Conservation (phyloP, 345 rosid species). For the Leavenworthia alabamica region DNA sequence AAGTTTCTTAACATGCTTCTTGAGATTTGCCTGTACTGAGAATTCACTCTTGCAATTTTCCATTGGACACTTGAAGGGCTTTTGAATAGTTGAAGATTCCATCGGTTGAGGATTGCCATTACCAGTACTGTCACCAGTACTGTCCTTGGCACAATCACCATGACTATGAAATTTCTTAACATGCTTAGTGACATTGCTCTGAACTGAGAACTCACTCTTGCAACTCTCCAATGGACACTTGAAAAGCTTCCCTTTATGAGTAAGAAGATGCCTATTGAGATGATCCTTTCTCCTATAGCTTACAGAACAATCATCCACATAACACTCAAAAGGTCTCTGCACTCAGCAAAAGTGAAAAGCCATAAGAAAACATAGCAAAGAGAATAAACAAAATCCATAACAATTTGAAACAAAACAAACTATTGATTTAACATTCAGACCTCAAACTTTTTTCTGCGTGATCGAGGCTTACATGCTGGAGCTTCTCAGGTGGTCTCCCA, state of each 20-base stretch:
- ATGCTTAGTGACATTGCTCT: constrained; percentile 61
- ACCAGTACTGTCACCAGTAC: not conserved
- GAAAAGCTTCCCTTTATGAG: constrained; percentile 68
- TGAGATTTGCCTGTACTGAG: constrained; percentile 44
- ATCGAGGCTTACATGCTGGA: constrained; percentile 81
- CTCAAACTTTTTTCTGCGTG: constrained; percentile 49
- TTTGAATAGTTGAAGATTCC: constrained; percentile 10
- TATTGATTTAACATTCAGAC: not conserved
- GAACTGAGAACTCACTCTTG: constrained; percentile 36
- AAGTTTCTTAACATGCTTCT: constrained; percentile 47
- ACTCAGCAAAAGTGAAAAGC: not conserved
- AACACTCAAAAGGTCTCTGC: constrained; percentile 72
- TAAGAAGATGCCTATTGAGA: constrained; percentile 66
- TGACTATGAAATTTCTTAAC: constrained; percentile 43
- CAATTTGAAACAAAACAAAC: not conserved
- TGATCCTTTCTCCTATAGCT: constrained; percentile 91
- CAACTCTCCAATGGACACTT: constrained; percentile 58
- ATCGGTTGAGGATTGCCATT: not conserved
- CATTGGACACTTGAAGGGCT: constrained; percentile 55
- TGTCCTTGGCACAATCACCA: not conserved
- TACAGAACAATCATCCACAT: constrained; percentile 54
- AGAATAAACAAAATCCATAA: not conserved
- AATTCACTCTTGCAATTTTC: constrained; percentile 54
- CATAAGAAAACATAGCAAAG: not conserved
- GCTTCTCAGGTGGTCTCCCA: constrained; percentile 99